Conservation (phyloP, 2,329 filamentous ascomycete genomes). For the Allantophomopsis cytisporea region DNA sequence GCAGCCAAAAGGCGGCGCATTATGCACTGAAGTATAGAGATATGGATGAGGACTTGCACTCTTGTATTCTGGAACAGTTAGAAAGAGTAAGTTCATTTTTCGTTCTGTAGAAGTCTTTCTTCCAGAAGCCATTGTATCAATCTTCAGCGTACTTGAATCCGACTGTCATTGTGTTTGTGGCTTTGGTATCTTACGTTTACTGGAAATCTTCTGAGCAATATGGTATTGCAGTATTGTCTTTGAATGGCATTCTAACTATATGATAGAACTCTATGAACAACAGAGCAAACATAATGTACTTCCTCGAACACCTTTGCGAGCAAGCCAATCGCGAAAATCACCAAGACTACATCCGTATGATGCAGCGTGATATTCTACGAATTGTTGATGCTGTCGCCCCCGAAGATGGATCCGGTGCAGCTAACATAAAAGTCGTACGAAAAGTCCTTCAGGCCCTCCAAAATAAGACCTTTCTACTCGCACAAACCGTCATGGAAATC, state of each 20-base stretch:
- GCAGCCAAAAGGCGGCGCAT: conserved; percentile 81
- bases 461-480: conserved; percentile 57
- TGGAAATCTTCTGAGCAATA: too few relatives aligned
- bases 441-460: conserved; percentile 61
- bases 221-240: too few relatives aligned
- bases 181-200: too few relatives aligned
- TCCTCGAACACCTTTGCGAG: conserved; percentile 90
- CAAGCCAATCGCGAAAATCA: conserved; percentile 45
- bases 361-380: conserved; percentile 81
- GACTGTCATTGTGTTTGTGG: too few relatives aligned
- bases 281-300: conserved; percentile 97
- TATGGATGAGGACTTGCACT: conserved; percentile 94
- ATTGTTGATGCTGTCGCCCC: conserved; percentile 90
- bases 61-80: conserved; percentile 90
- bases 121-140: neutral
- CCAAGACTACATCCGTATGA: conserved; percentile 78
- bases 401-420: conserved; percentile 72
- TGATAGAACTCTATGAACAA: conserved; percentile 85
- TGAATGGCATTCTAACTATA: neutral
- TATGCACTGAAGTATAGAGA: conserved; percentile 92
- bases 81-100: conserved; percentile 47
- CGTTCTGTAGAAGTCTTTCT: neutral
- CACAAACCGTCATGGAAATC: conserved; percentile 64
- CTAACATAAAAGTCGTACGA: conserved; percentile 85
- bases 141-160: too few relatives aligned